Evolutionary conservation across 306 rosid species (phyloP), one percentile per base, ranked within the genome.

Genomic region (Corylus avellana): DNA sequence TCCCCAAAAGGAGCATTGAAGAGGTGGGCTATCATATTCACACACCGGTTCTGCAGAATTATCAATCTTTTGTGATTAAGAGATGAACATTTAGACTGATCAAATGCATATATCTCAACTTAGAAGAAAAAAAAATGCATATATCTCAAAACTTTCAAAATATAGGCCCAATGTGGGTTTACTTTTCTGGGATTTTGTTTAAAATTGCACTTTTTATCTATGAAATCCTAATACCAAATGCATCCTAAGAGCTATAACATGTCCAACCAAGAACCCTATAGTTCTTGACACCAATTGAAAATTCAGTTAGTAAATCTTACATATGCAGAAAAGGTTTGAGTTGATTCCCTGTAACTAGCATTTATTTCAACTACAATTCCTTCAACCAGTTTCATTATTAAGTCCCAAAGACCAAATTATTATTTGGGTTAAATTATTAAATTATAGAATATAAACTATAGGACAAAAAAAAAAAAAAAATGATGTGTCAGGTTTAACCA

Each of bases 1-100:
- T 83, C 95, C 39, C 88, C 92, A 42, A 86, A 72, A 22, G 97
- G 95, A 70, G 98, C 98, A 86, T 90, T 70, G 74, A 75, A 91
- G 12, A 94, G 85, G 84, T 83, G 84, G 11, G 97, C 91, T n/a
- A 94, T 92, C 85, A 94, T 94, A 79, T 94, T 94, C 85, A 94
- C 98, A 74, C 98, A 92, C 27, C 97, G 92, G 47, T 94, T 94
- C 98, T 94, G 86, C 86, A 80, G 16, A 71, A 10, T 64, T 8
- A n/a, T n/a, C 72, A 67, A 37, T 42, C 13, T 42, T 39, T 39
- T 10, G 8, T 67, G 5, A 39, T 39, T 39, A 39, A 67, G 7
- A 67, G 27, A 32, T 32, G 16, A 67, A 42, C 29, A 67, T 39
- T 18, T 67, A 18, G 25, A 10, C 29, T 7, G 7, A 32, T 66